Evolutionary conservation across 169 alveolate species (phyloP).

Genomic region (Plasmodium inui): DNA sequence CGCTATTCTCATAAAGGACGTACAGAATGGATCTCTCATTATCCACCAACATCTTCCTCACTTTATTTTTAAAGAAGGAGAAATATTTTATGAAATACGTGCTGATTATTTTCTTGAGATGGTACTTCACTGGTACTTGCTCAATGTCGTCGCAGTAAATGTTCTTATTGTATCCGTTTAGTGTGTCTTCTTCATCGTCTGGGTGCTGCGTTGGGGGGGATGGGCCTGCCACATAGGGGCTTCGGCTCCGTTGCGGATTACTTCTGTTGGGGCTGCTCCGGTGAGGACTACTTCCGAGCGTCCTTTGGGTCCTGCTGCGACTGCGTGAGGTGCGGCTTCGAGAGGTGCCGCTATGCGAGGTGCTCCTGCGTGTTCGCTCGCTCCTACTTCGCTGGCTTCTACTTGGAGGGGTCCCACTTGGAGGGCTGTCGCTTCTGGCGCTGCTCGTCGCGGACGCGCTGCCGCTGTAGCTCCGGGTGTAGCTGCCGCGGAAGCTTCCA

Average conservation of each 20-base stretch:
- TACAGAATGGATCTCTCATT: conserved; percentile 64
- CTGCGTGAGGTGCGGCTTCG: background rate
- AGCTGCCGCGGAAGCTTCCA: background rate
- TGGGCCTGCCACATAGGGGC: background rate
- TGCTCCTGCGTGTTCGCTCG: background rate
- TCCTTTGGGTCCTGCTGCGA: background rate
- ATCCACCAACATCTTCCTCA: conserved; percentile 56
- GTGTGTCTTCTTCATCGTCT: background rate
- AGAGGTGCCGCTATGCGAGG: background rate
- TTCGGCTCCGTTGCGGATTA: background rate
- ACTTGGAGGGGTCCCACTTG: background rate
- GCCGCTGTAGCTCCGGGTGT: background rate
- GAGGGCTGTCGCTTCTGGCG: no score
- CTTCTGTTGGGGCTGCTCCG: background rate
- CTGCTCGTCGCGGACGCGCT: background rate
- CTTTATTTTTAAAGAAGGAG: conserved; percentile 41
- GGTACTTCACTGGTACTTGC: conserved; percentile 27
- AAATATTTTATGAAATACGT: conserved; percentile 38
- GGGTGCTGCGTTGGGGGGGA: background rate
- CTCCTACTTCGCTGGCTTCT: background rate
- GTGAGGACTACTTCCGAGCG: background rate
- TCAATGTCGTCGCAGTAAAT: conserved; percentile 61
- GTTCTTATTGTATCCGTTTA: conserved; percentile 23
- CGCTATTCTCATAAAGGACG: conserved; percentile 36
- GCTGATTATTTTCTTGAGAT: conserved; percentile 51